Percentiles rank a stretch among this genome's conserved stretches.
Conservation (phyloP, 371 early-diverging fungal species). For the Syncephalis plumigaleata region DNA sequence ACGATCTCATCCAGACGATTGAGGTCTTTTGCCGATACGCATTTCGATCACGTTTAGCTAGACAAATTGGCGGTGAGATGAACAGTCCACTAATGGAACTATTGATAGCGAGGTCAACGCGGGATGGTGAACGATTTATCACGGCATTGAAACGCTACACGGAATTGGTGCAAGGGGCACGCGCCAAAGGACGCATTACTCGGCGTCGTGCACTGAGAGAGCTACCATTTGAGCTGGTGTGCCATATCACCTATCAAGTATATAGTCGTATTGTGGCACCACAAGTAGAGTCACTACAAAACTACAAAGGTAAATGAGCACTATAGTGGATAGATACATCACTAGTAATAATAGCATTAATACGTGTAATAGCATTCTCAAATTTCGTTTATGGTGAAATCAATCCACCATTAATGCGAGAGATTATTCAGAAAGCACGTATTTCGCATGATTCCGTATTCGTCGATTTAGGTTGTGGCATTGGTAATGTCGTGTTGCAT, state of each 20-base stretch:
- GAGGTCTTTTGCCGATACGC: no score
- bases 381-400: constrained; percentile 95
- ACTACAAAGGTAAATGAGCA: constrained; percentile 44
- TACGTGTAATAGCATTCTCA: constrained; percentile 44
- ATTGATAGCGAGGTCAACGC: no score
- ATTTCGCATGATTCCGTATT: constrained; percentile 52
- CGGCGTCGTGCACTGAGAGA: no score
- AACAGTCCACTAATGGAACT: no score
- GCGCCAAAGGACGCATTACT: no score
- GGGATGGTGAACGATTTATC: no score
- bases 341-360: not conserved
- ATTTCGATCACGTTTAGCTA: no score
- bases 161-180: no score
- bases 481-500: constrained; percentile 92
- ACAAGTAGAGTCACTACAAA: constrained; percentile 55
- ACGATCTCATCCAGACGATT: no score
- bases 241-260: constrained; percentile 73
- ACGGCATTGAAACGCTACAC: no score
- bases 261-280: constrained; percentile 80
- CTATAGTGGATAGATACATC: no score
- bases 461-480: constrained; percentile 87
- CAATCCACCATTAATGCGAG: constrained; percentile 61
- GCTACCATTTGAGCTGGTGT: constrained; percentile 39
- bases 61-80: no score
- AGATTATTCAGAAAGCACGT: constrained; percentile 57